These are phyloP conservation scores for Aphanomyces astaci DNA, from an alignment of 352 stramenopile species.

Conservation along the genomic window DNA sequence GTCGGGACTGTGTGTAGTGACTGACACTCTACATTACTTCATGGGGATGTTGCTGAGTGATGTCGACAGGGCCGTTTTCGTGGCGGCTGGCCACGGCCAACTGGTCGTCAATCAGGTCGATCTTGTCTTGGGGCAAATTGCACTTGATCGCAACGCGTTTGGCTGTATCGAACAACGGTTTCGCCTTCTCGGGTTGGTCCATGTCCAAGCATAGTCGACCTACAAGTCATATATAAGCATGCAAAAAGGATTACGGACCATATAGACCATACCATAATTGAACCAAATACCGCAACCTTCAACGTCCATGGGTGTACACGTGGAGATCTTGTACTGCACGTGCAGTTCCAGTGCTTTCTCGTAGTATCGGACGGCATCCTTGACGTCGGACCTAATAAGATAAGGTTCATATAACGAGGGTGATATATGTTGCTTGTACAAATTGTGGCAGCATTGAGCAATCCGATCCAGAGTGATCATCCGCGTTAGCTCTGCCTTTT, in stretches of 20 bases:
- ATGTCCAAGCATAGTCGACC: constrained; percentile 14
- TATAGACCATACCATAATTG: constrained; percentile 13
- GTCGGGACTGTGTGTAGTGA: not conserved
- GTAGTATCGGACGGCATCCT: not conserved
- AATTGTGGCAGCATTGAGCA: constrained; percentile 67
- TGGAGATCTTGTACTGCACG: not conserved
- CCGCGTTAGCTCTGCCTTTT: constrained; percentile 33
- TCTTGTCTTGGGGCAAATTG: not conserved
- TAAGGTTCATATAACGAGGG: no score
- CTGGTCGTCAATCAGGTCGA: not conserved
- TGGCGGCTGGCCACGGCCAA: not conserved
- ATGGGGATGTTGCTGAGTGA: no score
- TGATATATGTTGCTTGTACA: no score
- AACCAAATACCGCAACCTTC: constrained; percentile 20
- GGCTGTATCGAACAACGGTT: not conserved
- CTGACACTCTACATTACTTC: not conserved
- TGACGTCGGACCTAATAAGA: constrained; percentile 4
- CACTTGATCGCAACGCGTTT: not conserved
- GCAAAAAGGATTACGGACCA: not conserved
- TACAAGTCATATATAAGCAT: no score
- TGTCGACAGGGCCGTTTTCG: no score
- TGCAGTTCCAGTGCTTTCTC: constrained; percentile 4
- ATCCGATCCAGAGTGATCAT: constrained; percentile 73
- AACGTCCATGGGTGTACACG: constrained; percentile 6
- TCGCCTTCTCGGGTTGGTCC: not conserved